phyloP scores from a whole-genome alignment of 352 stramenopile species.

The Globisporangium megalacanthum region DNA sequence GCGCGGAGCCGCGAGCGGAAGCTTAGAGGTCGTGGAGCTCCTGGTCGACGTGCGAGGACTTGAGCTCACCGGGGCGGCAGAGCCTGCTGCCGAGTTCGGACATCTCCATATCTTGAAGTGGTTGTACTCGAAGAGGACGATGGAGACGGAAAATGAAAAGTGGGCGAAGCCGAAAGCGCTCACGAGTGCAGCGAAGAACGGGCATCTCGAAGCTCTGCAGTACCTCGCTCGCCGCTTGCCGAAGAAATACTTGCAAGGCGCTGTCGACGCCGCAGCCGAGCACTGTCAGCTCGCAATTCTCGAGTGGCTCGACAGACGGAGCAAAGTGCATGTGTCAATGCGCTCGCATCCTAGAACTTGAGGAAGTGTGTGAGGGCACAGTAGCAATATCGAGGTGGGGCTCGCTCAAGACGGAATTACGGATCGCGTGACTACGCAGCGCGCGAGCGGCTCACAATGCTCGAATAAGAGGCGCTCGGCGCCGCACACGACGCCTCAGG shows the following conservation, averaged over 20 bases:
- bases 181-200: conserved; percentile 1
- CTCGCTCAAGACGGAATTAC: too few species aligned
- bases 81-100: conserved; percentile 1
- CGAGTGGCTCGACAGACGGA: neutral
- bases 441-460: too few species aligned
- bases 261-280: neutral
- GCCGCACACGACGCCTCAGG: too few species aligned
- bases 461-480: too few species aligned
- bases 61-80: neutral
- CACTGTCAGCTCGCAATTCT: neutral
- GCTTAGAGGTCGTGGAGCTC: conserved; percentile 5
- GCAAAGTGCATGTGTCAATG: neutral
- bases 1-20: neutral
- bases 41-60: conserved; percentile 2
- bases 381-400: too few species aligned
- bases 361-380: too few species aligned
- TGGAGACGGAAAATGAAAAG: neutral
- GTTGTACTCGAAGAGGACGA: conserved; percentile 5
- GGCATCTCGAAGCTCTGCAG: neutral
- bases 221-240: neutral
- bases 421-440: too few species aligned
- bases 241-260: neutral
- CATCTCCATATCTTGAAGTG: conserved; percentile 11
- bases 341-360: too few species aligned
- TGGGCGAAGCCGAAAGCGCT: conserved; percentile 5